Percentiles rank a stretch among this genome's conserved stretches.
Conservation (phyloP, 164 flowering plant species). For the Akebia trifoliata region DNA sequence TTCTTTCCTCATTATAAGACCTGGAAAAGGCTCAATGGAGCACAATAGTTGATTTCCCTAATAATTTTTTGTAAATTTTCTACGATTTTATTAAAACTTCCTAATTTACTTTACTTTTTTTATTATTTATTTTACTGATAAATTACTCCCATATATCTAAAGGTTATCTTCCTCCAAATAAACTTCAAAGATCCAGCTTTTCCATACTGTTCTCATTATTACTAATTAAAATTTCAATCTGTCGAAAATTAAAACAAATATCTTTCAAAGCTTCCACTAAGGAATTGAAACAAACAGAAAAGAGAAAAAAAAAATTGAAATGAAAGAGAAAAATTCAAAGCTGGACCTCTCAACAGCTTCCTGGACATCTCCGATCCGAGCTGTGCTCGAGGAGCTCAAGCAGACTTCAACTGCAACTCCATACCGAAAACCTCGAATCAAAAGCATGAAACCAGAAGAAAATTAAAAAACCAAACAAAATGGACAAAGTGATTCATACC, state of each 20-base stretch:
- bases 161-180: no score
- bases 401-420: conserved; percentile 77
- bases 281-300: not conserved
- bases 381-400: conserved; percentile 77
- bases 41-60: no score
- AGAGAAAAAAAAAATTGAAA: not conserved
- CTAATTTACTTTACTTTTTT: no score
- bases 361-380: conserved; percentile 61
- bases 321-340: not conserved
- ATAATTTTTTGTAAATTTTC: no score
- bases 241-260: not conserved
- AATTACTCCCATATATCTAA: no score
- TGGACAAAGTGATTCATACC: conserved; percentile 31
- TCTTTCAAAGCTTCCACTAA: not conserved
- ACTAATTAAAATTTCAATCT: no score
- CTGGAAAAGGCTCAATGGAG: no score
- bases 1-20: no score
- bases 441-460: not conserved
- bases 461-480: not conserved
- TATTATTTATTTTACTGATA: no score
- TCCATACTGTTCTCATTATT: no score
- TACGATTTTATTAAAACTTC: no score
- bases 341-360: conserved; percentile 74
- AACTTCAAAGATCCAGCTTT: no score
- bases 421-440: not conserved